Evolutionary conservation across 306 rosid genomes (phyloP).

Genomic region (Purshia tridentata): DNA sequence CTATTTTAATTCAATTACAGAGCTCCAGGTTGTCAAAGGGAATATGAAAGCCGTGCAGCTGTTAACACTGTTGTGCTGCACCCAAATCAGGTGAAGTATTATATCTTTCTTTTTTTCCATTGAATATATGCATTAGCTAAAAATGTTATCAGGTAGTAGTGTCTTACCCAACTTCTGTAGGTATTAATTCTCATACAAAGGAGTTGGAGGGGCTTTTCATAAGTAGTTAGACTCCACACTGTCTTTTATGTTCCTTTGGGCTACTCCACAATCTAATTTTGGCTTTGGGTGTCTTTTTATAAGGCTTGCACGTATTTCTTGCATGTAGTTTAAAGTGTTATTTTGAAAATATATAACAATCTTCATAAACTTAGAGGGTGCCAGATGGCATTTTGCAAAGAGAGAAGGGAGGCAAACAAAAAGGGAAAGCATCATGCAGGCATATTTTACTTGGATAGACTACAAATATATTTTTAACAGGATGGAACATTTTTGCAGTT

Average conservation of each 20-base stretch:
- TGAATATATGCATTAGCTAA: slow-evolving; percentile 6
- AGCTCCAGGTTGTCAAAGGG: slow-evolving; percentile 99
- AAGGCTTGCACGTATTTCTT: neutral
- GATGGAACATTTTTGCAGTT: neutral
- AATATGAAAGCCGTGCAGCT: slow-evolving; percentile 97
- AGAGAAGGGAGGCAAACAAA: neutral
- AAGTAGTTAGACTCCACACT: neutral
- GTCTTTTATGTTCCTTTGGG: slow-evolving; percentile 2
- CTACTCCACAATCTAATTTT: slow-evolving; percentile 8
- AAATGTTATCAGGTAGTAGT: neutral
- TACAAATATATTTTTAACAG: neutral
- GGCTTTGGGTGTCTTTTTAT: neutral
- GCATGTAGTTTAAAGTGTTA: neutral
- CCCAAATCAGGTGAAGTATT: slow-evolving; percentile 78
- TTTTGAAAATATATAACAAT: no score
- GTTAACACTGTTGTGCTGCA: slow-evolving; percentile 97
- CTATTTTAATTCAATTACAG: slow-evolving; percentile 41
- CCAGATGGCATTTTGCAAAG: neutral
- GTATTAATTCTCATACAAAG: neutral
- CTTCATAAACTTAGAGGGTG: neutral
- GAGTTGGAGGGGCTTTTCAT: slow-evolving; percentile 9
- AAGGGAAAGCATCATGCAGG: neutral
- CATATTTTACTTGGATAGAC: neutral
- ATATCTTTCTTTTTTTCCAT: slow-evolving; percentile 16
- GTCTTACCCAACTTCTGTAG: neutral